phyloP scores from a whole-genome alignment of 352 stramenopile genomes.

The Globisporangium sylvaticum region DNA sequence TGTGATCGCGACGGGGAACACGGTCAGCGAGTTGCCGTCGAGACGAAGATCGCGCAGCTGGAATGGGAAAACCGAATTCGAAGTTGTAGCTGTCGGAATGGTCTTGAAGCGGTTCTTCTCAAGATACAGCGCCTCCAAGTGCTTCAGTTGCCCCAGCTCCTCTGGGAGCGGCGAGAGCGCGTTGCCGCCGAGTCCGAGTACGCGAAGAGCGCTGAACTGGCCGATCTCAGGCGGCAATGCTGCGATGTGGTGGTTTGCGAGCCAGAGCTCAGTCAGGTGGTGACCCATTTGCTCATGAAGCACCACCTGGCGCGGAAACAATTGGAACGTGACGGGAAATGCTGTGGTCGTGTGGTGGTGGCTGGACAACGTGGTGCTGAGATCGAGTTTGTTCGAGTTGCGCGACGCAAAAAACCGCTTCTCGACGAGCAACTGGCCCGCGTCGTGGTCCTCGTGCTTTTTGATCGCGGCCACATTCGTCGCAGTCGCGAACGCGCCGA shows the following conservation, averaged over 20 bases:
- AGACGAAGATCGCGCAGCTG: slow-evolving; percentile 47
- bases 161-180: slow-evolving; percentile 39
- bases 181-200: slow-evolving; percentile 64
- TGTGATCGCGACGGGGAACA: slow-evolving; percentile 49
- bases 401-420: slow-evolving; percentile 25
- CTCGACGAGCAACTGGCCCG: slow-evolving; percentile 19
- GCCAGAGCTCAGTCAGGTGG: slow-evolving; percentile 52
- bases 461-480: not conserved
- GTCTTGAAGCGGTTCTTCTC: slow-evolving; percentile 53
- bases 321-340: slow-evolving; percentile 20
- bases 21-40: slow-evolving; percentile 43
- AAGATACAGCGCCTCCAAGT: slow-evolving; percentile 57
- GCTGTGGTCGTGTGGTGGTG: not conserved
- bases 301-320: slow-evolving; percentile 41
- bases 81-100: slow-evolving; percentile 22
- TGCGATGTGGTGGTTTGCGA: slow-evolving; percentile 57
- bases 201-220: slow-evolving; percentile 36
- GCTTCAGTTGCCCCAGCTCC: slow-evolving; percentile 27
- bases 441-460: not conserved
- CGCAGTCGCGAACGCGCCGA: not conserved
- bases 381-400: slow-evolving; percentile 31
- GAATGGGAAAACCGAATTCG: slow-evolving; percentile 24
- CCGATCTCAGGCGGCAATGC: slow-evolving; percentile 43
- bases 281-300: slow-evolving; percentile 25
- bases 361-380: slow-evolving; percentile 24